Evolutionary conservation across 257 asterid species (phyloP).

Genomic region (Mitragyna speciosa): DNA sequence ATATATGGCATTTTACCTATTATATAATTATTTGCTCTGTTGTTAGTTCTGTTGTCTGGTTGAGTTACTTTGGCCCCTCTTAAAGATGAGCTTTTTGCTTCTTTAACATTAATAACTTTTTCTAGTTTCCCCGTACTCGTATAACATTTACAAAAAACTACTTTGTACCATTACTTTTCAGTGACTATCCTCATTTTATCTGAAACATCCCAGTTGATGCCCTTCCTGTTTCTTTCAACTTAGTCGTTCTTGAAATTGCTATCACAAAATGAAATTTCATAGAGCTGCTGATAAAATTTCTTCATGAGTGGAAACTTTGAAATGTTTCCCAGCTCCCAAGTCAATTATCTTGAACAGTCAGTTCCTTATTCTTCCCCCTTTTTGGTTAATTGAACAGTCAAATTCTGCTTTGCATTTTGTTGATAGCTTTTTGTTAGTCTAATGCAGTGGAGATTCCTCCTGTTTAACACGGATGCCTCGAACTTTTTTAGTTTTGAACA

Average conservation of each 20-base stretch:
- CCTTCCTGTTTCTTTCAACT: background rate
- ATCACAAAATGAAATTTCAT: background rate
- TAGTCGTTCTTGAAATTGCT: background rate
- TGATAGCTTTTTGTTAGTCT: background rate
- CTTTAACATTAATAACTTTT: background rate
- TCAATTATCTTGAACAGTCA: background rate
- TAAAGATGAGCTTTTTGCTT: background rate
- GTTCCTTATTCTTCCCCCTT: no score
- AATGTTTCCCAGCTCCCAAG: background rate
- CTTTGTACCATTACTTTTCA: no score
- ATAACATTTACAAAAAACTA: background rate
- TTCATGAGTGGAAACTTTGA: background rate
- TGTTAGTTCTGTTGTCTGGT: background rate
- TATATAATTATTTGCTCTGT: constrained; percentile 1
- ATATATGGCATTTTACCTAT: background rate
- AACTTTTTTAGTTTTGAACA: no score
- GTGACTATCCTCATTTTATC: no score
- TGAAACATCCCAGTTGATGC: no score
- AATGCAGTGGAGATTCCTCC: background rate
- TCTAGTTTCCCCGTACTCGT: background rate
- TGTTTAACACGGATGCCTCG: background rate
- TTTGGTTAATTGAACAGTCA: background rate
- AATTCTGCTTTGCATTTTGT: background rate
- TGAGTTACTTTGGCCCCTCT: background rate
- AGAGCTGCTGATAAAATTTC: background rate